Conservation (phyloP, 495 filamentous ascomycete genomes). For the Achaetomiella virescens region DNA sequence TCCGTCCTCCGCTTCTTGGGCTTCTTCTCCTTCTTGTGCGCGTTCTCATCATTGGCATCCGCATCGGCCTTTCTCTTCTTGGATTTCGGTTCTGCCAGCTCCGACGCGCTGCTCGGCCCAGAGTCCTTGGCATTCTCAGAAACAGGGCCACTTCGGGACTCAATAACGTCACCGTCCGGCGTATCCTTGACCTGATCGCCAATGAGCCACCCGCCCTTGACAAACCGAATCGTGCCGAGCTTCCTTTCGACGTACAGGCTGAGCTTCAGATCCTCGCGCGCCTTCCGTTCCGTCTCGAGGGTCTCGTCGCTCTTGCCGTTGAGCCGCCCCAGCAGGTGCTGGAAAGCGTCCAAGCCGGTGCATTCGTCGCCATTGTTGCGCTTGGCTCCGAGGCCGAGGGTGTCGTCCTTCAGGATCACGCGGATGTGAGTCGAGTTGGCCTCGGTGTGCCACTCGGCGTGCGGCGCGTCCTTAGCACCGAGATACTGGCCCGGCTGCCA, state of each 20-base stretch:
- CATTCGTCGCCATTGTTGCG: slow-evolving; percentile 61
- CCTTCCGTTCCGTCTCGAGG: slow-evolving; percentile 58
- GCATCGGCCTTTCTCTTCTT: slow-evolving; percentile 25
- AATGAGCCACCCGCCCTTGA: slow-evolving; percentile 70
- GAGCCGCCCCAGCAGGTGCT: slow-evolving; percentile 74
- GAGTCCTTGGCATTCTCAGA: neutral
- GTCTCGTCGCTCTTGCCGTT: slow-evolving; percentile 76
- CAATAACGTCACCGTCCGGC: slow-evolving; percentile 1
- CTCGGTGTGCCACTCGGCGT: slow-evolving; percentile 66
- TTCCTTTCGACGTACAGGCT: slow-evolving; percentile 62
- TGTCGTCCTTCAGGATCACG: slow-evolving; percentile 80
- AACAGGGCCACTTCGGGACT: neutral
- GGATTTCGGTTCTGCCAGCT: slow-evolving; percentile 1
- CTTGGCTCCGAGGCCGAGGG: slow-evolving; percentile 78
- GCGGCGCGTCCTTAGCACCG: slow-evolving; percentile 64
- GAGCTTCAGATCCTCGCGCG: slow-evolving; percentile 55
- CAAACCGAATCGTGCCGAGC: slow-evolving; percentile 70
- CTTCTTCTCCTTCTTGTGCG: slow-evolving; percentile 33
- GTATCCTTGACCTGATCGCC: slow-evolving; percentile 46
- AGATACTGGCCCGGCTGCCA: slow-evolving; percentile 82
- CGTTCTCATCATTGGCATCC: slow-evolving; percentile 24
- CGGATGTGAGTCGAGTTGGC: slow-evolving; percentile 73
- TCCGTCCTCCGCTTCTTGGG: slow-evolving; percentile 41
- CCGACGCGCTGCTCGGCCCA: neutral
- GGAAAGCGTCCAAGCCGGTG: slow-evolving; percentile 75